Percentiles rank a stretch among this genome's conserved stretches.
phyloP scores from a whole-genome alignment of 2,329 filamentous ascomycete genomes.

The Coniosporium tulheliwenetii region DNA sequence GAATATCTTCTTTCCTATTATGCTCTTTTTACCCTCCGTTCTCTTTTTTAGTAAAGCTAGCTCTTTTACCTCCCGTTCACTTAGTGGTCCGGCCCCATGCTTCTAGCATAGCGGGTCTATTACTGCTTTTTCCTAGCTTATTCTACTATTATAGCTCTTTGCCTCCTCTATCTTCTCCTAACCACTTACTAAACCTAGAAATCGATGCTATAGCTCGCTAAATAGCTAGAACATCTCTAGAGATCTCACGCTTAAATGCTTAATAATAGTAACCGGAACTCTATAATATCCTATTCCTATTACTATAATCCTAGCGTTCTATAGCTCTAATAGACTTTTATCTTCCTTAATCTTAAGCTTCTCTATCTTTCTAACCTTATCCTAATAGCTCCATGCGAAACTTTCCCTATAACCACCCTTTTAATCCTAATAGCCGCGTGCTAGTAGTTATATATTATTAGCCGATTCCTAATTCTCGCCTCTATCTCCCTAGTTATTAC shows the following conservation, averaged over 20 bases:
- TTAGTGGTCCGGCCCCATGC: background rate
- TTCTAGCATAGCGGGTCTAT: too few relatives aligned
- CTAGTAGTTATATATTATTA: background rate
- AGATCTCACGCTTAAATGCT: background rate
- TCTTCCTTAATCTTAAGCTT: background rate
- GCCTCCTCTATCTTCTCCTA: background rate
- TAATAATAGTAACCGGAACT: background rate
- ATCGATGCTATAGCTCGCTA: background rate
- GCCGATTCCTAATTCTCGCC: constrained; percentile 4
- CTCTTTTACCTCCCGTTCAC: too few relatives aligned
- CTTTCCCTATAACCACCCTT: background rate
- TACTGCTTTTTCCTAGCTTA: too few relatives aligned
- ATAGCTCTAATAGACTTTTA: background rate
- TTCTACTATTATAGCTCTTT: too few relatives aligned
- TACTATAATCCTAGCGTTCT: background rate
- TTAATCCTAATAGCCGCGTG: too few relatives aligned
- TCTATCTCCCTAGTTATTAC: constrained; percentile 6
- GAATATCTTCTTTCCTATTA: background rate
- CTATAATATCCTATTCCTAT: background rate
- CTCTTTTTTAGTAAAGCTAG: background rate
- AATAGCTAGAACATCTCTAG: background rate
- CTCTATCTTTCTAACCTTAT: background rate
- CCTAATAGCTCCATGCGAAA: constrained; percentile 1
- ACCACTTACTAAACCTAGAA: background rate
- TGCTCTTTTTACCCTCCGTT: background rate